phyloP scores from a whole-genome alignment of 1,284 basidiomycete genomes.

The Malassezia vespertilionis region DNA sequence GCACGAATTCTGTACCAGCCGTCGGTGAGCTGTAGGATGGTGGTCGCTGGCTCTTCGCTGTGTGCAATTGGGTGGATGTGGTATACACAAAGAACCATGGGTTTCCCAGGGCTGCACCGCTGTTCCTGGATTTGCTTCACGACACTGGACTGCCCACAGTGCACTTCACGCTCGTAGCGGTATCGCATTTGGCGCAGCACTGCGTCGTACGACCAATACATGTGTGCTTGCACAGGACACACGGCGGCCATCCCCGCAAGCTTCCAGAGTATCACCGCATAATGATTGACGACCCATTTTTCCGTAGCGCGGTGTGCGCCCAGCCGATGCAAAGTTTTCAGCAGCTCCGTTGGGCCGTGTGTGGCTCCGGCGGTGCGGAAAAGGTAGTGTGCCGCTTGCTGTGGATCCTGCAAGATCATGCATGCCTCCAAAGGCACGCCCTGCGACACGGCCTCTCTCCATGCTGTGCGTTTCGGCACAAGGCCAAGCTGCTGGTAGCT shows the following conservation, averaged over 20 bases:
- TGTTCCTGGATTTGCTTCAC: constrained; percentile 65
- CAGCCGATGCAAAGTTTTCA: constrained; percentile 18
- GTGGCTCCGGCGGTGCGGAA: constrained; percentile 21
- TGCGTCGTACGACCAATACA: constrained; percentile 32
- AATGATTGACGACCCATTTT: constrained; percentile 83
- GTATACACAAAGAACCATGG: constrained; percentile 76
- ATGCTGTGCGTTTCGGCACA: constrained; percentile 17
- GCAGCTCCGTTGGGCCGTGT: constrained; percentile 21
- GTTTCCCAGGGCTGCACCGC: constrained; percentile 60
- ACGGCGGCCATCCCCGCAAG: constrained; percentile 46
- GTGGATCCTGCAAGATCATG: constrained; percentile 24
- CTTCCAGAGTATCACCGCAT: constrained; percentile 85
- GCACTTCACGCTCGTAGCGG: constrained; percentile 79
- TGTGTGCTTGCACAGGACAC: not conserved
- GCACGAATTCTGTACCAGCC: constrained; percentile 87
- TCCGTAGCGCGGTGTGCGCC: constrained; percentile 54
- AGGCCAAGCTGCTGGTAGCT: constrained; percentile 16
- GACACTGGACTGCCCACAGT: constrained; percentile 65
- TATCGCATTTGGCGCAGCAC: constrained; percentile 73
- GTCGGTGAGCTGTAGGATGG: constrained; percentile 70
- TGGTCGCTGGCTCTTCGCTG: constrained; percentile 39
- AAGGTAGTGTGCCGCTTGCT: constrained; percentile 22
- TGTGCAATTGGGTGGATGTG: constrained; percentile 51
- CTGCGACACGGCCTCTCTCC: constrained; percentile 20
- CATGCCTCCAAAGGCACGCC: constrained; percentile 31